Conservation (phyloP, 352 stramenopile species). For the Phytophthora citricola region DNA sequence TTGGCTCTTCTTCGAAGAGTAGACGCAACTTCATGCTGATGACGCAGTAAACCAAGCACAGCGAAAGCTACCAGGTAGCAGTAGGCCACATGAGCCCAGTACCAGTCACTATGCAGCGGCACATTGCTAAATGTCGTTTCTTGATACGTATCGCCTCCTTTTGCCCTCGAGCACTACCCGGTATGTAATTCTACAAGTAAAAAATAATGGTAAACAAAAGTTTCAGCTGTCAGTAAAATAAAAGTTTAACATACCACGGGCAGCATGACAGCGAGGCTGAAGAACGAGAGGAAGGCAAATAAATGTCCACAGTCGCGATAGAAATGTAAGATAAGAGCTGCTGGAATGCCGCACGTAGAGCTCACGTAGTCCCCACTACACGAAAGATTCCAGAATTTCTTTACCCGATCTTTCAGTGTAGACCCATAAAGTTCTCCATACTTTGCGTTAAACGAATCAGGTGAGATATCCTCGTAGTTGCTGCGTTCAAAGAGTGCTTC, state of each 20-base stretch:
- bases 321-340: slow-evolving; percentile 71
- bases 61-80: slow-evolving; percentile 72
- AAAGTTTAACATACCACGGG: slow-evolving; percentile 61
- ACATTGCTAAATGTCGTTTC: slow-evolving; percentile 87
- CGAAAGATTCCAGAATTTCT: slow-evolving; percentile 52
- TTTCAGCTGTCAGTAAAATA: background rate
- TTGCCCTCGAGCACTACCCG: slow-evolving; percentile 48
- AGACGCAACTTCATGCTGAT: slow-evolving; percentile 56
- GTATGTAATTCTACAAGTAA: slow-evolving; percentile 67
- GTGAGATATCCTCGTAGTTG: slow-evolving; percentile 71
- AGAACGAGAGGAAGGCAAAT: slow-evolving; percentile 67
- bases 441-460: slow-evolving; percentile 45
- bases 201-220: background rate
- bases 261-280: slow-evolving; percentile 72
- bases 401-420: slow-evolving; percentile 50
- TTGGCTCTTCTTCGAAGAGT: slow-evolving; percentile 64
- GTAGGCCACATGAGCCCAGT: slow-evolving; percentile 80
- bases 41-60: slow-evolving; percentile 57
- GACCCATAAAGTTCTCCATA: slow-evolving; percentile 56
- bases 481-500: slow-evolving; percentile 73
- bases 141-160: slow-evolving; percentile 62
- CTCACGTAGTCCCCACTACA: slow-evolving; percentile 65
- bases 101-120: slow-evolving; percentile 77
- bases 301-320: slow-evolving; percentile 70
- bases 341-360: slow-evolving; percentile 71